Evolutionary conservation across 2,329 filamentous ascomycete species (phyloP).

Genomic region (Parafenestella ontariensis): DNA sequence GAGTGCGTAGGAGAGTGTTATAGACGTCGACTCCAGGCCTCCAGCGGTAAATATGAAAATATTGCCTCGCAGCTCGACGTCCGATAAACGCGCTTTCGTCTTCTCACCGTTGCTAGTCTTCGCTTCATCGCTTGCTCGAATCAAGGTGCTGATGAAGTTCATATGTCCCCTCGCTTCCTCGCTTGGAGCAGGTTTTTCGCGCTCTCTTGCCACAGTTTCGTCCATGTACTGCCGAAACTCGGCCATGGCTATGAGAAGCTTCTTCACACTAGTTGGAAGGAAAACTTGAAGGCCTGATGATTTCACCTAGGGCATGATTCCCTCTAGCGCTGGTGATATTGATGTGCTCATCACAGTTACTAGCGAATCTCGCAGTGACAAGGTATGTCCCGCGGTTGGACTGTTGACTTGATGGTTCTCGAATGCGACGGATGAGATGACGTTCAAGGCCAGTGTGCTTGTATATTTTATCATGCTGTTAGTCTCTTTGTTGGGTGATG

Average conservation of each 20-base stretch:
- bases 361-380: slow-evolving; percentile 30
- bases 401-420: slow-evolving; percentile 29
- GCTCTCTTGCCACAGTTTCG: neutral
- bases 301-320: slow-evolving; percentile 14
- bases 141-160: slow-evolving; percentile 42
- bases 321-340: slow-evolving; percentile 19
- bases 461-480: slow-evolving; percentile 40
- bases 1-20: slow-evolving; percentile 59
- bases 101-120: neutral
- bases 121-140: slow-evolving; percentile 24
- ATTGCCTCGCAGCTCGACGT: slow-evolving; percentile 39
- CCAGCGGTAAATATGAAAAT: slow-evolving; percentile 41
- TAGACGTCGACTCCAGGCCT: slow-evolving; percentile 50
- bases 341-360: slow-evolving; percentile 37
- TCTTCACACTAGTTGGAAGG: slow-evolving; percentile 25
- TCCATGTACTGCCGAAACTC: slow-evolving; percentile 32
- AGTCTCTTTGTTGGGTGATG: slow-evolving; percentile 28
- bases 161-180: neutral
- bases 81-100: slow-evolving; percentile 12
- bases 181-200: neutral
- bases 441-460: slow-evolving; percentile 46
- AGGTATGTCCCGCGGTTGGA: slow-evolving; percentile 19
- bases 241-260: slow-evolving; percentile 18
- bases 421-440: slow-evolving; percentile 49
- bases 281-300: slow-evolving; percentile 12